These are phyloP conservation scores for Diaporthe sp. DNA, from an alignment of 2,329 filamentous ascomycete genomes.

Conservation along the genomic window DNA sequence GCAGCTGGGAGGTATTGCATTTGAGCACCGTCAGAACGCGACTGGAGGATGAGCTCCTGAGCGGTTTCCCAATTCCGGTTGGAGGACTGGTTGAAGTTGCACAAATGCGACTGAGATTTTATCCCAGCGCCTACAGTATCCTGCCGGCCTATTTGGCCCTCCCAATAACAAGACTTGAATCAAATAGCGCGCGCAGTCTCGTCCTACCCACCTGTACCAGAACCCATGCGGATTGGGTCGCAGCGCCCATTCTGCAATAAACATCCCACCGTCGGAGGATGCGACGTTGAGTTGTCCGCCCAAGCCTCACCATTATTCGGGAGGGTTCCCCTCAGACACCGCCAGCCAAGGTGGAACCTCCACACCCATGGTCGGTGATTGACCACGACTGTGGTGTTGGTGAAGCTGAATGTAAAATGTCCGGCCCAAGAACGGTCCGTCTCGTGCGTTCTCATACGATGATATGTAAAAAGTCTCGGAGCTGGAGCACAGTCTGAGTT, in stretches of 20 bases:
- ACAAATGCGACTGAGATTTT: neutral
- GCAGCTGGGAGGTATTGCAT: neutral
- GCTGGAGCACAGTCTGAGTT: no score
- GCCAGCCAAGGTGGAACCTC: neutral
- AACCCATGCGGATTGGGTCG: neutral
- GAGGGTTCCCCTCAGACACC: no score
- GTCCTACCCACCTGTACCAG: neutral
- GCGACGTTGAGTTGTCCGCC: neutral
- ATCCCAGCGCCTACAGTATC: conserved; percentile 1
- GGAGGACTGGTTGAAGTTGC: conserved; percentile 8
- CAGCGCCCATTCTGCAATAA: neutral
- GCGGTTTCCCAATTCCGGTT: neutral
- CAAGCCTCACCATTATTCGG: neutral
- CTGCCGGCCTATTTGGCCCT: neutral
- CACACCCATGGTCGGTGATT: neutral
- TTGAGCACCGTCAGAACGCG: neutral
- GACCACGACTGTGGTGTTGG: neutral
- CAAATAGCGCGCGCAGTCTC: neutral
- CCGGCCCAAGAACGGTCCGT: neutral
- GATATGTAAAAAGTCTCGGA: no score
- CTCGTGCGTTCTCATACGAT: neutral
- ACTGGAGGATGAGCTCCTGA: neutral
- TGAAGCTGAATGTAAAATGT: neutral
- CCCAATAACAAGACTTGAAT: conserved; percentile 7
- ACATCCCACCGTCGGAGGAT: neutral